Evolutionary conservation across 2,329 filamentous ascomycete species (phyloP).

Genomic region (Cladosporium sp.): DNA sequence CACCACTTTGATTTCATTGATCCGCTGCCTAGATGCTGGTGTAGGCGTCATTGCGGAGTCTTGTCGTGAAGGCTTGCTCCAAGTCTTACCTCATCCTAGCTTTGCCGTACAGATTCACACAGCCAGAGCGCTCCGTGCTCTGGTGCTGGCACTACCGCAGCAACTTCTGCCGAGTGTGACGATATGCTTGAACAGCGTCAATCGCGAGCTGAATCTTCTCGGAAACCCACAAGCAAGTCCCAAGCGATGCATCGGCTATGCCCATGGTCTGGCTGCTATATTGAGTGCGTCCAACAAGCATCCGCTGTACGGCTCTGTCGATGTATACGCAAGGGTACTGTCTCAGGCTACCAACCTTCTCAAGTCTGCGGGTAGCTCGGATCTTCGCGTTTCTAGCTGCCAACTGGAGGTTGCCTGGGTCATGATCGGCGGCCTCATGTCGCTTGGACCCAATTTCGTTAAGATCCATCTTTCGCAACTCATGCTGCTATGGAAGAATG

Average conservation of each 20-base stretch:
- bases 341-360: slow-evolving; percentile 86
- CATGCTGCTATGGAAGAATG: slow-evolving; percentile 93
- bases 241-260: slow-evolving; percentile 79
- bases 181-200: slow-evolving; percentile 93
- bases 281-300: slow-evolving; percentile 83
- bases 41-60: slow-evolving; percentile 70
- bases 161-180: slow-evolving; percentile 87
- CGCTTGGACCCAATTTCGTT: slow-evolving; percentile 92
- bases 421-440: slow-evolving; percentile 92
- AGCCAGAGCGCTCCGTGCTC: slow-evolving; percentile 76
- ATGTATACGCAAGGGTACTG: slow-evolving; percentile 87
- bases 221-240: slow-evolving; percentile 69
- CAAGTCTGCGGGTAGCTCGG: slow-evolving; percentile 86
- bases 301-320: slow-evolving; percentile 88
- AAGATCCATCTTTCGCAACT: slow-evolving; percentile 96
- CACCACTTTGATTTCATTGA: slow-evolving; percentile 71
- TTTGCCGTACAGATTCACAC: slow-evolving; percentile 93
- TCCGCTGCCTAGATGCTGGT: slow-evolving; percentile 74
- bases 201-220: slow-evolving; percentile 74
- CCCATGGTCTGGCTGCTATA: slow-evolving; percentile 83
- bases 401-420: slow-evolving; percentile 99
- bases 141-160: slow-evolving; percentile 85
- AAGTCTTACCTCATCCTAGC: slow-evolving; percentile 88
- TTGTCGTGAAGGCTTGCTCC: slow-evolving; percentile 79
- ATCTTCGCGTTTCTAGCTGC: slow-evolving; percentile 82